These are phyloP conservation scores for Oryza australiensis DNA, from an alignment of 176 grass and related monocot species.

Conservation along the genomic window DNA sequence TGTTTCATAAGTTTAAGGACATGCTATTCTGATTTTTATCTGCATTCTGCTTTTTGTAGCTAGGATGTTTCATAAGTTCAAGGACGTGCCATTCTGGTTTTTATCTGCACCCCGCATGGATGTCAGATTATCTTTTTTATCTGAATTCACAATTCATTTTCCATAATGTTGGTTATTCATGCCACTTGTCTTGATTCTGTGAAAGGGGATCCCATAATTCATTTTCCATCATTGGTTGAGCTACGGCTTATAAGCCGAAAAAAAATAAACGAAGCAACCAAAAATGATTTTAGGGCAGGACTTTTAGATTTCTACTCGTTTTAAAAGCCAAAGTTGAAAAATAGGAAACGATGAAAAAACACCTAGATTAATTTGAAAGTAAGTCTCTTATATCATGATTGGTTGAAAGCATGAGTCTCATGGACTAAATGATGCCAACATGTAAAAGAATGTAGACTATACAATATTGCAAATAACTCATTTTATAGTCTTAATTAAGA, in stretches of 20 bases:
- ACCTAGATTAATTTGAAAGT: no score
- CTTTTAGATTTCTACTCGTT: no score
- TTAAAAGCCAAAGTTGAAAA: no score
- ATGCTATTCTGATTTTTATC: not conserved
- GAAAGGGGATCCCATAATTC: not conserved
- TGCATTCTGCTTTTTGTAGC: not conserved
- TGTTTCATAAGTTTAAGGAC: not conserved
- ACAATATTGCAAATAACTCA: not conserved
- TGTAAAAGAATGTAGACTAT: not conserved
- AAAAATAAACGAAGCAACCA: no score
- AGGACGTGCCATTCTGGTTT: not conserved
- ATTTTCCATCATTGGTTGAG: not conserved
- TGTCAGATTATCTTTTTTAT: not conserved
- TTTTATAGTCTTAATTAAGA: no score
- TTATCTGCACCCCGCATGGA: not conserved
- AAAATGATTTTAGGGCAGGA: no score
- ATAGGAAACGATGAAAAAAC: no score
- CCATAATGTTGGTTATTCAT: not conserved
- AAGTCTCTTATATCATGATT: not conserved
- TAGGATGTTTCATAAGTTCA: not conserved
- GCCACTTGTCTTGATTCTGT: not conserved
- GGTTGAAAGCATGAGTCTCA: not conserved
- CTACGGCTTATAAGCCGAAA: no score
- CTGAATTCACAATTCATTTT: no score
- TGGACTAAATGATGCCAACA: not conserved